Percentiles rank a stretch among this genome's conserved stretches.
Evolutionary conservation across 176 grass and related monocot species (phyloP).

Genomic region (Oryza brachyantha): DNA sequence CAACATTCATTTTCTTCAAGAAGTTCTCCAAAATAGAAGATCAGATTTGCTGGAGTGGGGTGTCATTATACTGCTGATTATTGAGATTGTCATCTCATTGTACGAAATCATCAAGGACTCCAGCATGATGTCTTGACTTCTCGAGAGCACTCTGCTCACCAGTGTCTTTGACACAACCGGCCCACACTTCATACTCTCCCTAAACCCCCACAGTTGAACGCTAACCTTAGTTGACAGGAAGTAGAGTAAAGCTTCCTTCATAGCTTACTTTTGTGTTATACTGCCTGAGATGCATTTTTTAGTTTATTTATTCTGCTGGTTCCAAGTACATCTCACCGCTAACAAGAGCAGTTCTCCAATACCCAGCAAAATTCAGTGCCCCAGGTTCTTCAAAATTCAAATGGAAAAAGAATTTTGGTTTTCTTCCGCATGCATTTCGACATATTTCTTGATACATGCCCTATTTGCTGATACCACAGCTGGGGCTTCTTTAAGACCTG

Average conservation of each 20-base stretch:
- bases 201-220: not conserved
- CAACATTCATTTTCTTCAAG: constrained; percentile 95
- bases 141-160: constrained; percentile 23
- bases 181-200: not conserved
- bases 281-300: not conserved
- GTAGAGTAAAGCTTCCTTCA: not conserved
- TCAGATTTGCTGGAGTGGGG: constrained; percentile 86
- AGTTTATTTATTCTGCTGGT: not conserved
- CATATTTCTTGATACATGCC: not conserved
- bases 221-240: constrained; percentile 31
- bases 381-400: not conserved
- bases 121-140: constrained; percentile 48
- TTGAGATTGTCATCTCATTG: constrained; percentile 79
- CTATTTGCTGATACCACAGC: not conserved
- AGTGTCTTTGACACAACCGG: not conserved
- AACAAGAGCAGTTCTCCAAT: constrained; percentile 4
- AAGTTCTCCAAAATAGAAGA: constrained; percentile 87
- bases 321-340: not conserved
- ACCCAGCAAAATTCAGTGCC: not conserved
- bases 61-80: constrained; percentile 69
- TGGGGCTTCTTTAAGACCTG: not conserved
- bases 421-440: not conserved
- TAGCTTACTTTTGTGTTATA: not conserved
- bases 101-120: constrained; percentile 78
- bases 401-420: not conserved